Evolutionary conservation across 2,329 filamentous ascomycete genomes (phyloP), one percentile per base, ranked within the genome.

Genomic region (Hypoxylon sp.): DNA sequence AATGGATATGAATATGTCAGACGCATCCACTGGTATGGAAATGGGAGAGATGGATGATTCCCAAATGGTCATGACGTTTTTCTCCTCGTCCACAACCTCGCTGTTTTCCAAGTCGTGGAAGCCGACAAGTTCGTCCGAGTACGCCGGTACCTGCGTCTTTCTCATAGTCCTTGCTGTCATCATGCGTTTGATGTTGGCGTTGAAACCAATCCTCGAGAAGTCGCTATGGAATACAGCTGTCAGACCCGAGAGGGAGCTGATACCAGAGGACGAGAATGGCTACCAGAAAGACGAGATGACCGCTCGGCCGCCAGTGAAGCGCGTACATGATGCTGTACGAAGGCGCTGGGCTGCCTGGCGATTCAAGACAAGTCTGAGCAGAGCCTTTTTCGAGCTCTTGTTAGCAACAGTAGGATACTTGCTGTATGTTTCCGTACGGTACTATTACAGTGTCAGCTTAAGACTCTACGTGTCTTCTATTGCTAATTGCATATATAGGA

Each of bases 71-170:
- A 72, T 71, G 69, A 68, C 61, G n/a, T 63, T 70, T 34, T 70
- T 72, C 61, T 89, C 89, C 79, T 86, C 85, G 71, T 80, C 81
- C 57, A 86, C 86, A 59, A 91, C 89, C 0, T 82, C 89, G 2
- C 84, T 93, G 52, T 92, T 84, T 81, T 89, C 91, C 16, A 77
- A 79, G 27, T 77, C 82, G 55, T 97, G 94, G 93, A 90, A 91
- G 1, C 94, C 94, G 3, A 79, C 76, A 25, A 89, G 81, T 41
- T 81, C 85, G 3, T 92, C 90, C 71, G 81, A 85, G 61, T 97
- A 97, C 78, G 93, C 92, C 1, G 94, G 88, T 54, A 96, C 93
- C 25, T 97, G 94, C 83, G 91, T 97, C 77, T 97, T 97, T 79
- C 86, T 97, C 65, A 89, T 97, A 75, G 71, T 90, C 45, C 88